These are phyloP conservation scores for Hemisphaericaspora subhashii DNA, from an alignment of 1,139 yeast species.

Conservation along the genomic window DNA sequence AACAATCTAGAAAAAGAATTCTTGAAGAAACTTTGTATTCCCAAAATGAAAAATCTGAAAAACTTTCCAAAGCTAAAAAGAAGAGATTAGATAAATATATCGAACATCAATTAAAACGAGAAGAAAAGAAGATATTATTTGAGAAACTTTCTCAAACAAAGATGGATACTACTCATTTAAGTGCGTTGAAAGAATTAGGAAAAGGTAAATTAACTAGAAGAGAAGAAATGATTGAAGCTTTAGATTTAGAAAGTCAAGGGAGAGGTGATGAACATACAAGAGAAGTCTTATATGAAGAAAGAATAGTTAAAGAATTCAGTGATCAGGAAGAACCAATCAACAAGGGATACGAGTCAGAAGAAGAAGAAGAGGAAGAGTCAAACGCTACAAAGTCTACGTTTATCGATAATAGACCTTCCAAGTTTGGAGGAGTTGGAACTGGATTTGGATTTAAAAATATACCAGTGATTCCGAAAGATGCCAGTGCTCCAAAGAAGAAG, in stretches of 20 bases:
- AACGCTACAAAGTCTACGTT: slow-evolving; percentile 48
- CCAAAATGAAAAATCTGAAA: slow-evolving; percentile 60
- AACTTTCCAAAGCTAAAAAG: slow-evolving; percentile 69
- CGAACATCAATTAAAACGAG: slow-evolving; percentile 86
- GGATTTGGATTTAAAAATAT: slow-evolving; percentile 72
- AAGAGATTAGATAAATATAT: slow-evolving; percentile 77
- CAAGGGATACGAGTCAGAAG: slow-evolving; percentile 18
- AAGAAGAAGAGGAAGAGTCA: slow-evolving; percentile 22
- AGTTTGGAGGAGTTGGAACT: slow-evolving; percentile 56
- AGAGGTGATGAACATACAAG: slow-evolving; percentile 63
- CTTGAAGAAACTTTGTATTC: slow-evolving; percentile 56
- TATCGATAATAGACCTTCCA: slow-evolving; percentile 70
- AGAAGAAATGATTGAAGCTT: slow-evolving; percentile 74
- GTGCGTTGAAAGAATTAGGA: slow-evolving; percentile 76
- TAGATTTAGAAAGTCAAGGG: slow-evolving; percentile 72
- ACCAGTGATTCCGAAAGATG: slow-evolving; percentile 33
- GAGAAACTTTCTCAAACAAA: slow-evolving; percentile 71
- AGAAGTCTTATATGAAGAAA: slow-evolving; percentile 68
- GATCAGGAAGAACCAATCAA: slow-evolving; percentile 29
- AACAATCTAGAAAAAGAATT: slow-evolving; percentile 62
- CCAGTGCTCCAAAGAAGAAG: slow-evolving; percentile 28
- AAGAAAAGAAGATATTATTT: slow-evolving; percentile 78
- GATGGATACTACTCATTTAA: slow-evolving; percentile 67
- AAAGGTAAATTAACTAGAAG: slow-evolving; percentile 70
- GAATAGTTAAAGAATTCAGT: slow-evolving; percentile 66